Evolutionary conservation across 805 yeast species (phyloP).

Genomic region (Metschnikowia baotianmanensis): DNA sequence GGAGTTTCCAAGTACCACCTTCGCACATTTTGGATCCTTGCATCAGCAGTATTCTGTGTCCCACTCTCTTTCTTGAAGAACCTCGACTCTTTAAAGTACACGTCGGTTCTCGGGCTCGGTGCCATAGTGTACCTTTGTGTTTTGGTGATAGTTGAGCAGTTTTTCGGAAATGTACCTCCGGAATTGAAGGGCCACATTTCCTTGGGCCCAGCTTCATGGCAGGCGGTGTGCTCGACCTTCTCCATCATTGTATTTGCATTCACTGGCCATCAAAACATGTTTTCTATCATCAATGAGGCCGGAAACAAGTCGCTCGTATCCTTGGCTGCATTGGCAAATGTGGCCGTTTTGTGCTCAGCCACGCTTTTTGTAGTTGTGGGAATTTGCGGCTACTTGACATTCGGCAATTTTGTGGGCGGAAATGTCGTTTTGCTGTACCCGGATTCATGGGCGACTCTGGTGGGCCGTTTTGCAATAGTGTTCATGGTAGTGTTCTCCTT

Average conservation of each 20-base stretch:
- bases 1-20: constrained; percentile 21
- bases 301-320: constrained; percentile 48
- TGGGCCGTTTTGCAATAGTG: constrained; percentile 81
- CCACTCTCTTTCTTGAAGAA: constrained; percentile 73
- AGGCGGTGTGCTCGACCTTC: constrained; percentile 60
- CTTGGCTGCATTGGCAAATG: constrained; percentile 45
- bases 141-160: constrained; percentile 70
- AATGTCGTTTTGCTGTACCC: constrained; percentile 81
- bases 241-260: constrained; percentile 94
- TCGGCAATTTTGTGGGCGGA: constrained; percentile 65
- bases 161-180: constrained; percentile 51
- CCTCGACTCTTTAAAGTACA: constrained; percentile 79
- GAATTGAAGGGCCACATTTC: constrained; percentile 29
- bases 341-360: constrained; percentile 61
- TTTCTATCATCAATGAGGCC: constrained; percentile 82
- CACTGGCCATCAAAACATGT: constrained; percentile 96
- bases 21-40: constrained; percentile 61
- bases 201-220: constrained; percentile 40
- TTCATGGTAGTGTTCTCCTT: constrained; percentile 78
- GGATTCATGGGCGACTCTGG: constrained; percentile 53
- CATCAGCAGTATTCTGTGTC: constrained; percentile 42
- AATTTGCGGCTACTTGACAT: constrained; percentile 73
- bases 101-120: constrained; percentile 77
- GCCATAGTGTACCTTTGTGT: constrained; percentile 77
- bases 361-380: constrained; percentile 71